These are phyloP conservation scores for Infundibulicybe gibba DNA, from an alignment of 768 basidiomycete species.

Conservation along the genomic window DNA sequence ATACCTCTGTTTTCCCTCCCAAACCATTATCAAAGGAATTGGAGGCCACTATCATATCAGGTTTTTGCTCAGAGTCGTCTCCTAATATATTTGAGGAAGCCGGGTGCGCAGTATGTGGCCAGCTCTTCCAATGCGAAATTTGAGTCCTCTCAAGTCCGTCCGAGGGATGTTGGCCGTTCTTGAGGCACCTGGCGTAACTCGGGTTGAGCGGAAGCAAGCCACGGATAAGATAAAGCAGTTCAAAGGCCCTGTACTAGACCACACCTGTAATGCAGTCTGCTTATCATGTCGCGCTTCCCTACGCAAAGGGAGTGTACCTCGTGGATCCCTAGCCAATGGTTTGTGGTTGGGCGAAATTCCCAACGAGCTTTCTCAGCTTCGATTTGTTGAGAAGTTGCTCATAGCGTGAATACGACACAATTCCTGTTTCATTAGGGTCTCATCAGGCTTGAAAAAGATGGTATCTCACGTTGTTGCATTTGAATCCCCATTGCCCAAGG, in stretches of 20 bases:
- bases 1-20: not conserved
- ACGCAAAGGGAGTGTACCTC: constrained; percentile 4
- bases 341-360: constrained; percentile 30
- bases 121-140: constrained; percentile 1
- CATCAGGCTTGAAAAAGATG: constrained; percentile 19
- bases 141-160: constrained; percentile 6
- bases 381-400: constrained; percentile 21
- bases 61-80: not conserved
- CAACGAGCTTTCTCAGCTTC: constrained; percentile 13
- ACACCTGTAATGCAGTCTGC: constrained; percentile 7
- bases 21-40: not conserved
- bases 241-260: constrained; percentile 11
- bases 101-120: constrained; percentile 13
- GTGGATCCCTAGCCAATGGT: constrained; percentile 20
- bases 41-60: not conserved
- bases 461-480: constrained; percentile 21
- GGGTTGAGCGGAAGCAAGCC: constrained; percentile 1
- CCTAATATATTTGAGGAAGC: constrained; percentile 6
- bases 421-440: constrained; percentile 20
- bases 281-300: not conserved
- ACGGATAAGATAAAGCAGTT: constrained; percentile 6
- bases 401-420: constrained; percentile 18
- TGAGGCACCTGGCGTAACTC: constrained; percentile 2
- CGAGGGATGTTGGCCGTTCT: constrained; percentile 3
- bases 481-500: constrained; percentile 12